phyloP scores from a whole-genome alignment of 2,329 filamentous ascomycete species.

The Didymella keratinophila region DNA sequence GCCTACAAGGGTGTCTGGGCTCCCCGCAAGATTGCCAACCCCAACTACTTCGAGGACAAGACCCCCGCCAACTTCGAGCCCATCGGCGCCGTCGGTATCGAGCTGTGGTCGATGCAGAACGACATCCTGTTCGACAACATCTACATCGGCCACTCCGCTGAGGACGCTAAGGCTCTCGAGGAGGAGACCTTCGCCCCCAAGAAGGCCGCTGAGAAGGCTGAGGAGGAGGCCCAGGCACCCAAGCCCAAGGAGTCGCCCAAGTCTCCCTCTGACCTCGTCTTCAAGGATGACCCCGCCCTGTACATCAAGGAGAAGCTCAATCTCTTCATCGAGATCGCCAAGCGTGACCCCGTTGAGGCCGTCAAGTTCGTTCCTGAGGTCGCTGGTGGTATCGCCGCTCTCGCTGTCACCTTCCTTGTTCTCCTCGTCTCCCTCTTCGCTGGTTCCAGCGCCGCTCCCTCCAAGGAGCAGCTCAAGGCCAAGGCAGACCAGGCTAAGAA shows the following conservation, averaged over 20 bases:
- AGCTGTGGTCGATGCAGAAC: slow-evolving; percentile 99
- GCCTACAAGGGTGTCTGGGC: slow-evolving; percentile 96
- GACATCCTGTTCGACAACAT: slow-evolving; percentile 99
- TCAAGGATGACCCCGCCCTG: slow-evolving; percentile 86
- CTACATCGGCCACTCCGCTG: slow-evolving; percentile 97
- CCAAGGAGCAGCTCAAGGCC: slow-evolving; percentile 73
- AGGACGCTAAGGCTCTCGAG: slow-evolving; percentile 88
- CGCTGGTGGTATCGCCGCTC: slow-evolving; percentile 77
- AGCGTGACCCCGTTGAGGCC: slow-evolving; percentile 82
- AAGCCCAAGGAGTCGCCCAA: slow-evolving; percentile 72
- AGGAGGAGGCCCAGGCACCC: slow-evolving; percentile 81
- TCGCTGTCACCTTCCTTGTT: slow-evolving; percentile 73
- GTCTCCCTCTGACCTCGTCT: slow-evolving; percentile 79
- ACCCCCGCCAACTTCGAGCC: slow-evolving; percentile 95
- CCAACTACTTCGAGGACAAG: slow-evolving; percentile 96
- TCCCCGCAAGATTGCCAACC: slow-evolving; percentile 96
- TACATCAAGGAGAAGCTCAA: slow-evolving; percentile 94
- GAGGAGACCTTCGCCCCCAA: slow-evolving; percentile 91
- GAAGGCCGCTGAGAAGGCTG: slow-evolving; percentile 79
- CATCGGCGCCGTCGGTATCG: slow-evolving; percentile 97
- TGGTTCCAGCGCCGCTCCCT: slow-evolving; percentile 67
- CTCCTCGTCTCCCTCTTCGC: slow-evolving; percentile 73
- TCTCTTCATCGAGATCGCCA: slow-evolving; percentile 84
- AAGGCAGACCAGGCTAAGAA: slow-evolving; percentile 80
- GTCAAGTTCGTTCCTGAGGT: slow-evolving; percentile 92